Evolutionary conservation across 2,329 filamentous ascomycete genomes (phyloP).

Genomic region (Pseudogymnoascus sp.): DNA sequence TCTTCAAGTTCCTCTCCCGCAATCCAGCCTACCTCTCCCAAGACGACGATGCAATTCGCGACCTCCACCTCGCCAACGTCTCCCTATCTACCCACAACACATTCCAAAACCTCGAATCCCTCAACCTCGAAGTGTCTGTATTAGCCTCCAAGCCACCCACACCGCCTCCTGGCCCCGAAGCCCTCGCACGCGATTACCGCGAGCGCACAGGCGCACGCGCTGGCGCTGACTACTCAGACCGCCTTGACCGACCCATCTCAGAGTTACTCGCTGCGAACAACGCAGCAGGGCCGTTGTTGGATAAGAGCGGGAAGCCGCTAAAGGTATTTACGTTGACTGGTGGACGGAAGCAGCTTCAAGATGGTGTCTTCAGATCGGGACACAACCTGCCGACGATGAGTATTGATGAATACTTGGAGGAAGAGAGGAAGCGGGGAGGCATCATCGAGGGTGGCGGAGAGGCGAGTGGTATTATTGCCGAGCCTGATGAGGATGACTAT

Average conservation of each 20-base stretch:
- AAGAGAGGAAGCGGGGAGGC: constrained; percentile 75
- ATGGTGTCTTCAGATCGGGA: constrained; percentile 79
- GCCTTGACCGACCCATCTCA: constrained; percentile 60
- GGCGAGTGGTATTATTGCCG: constrained; percentile 57
- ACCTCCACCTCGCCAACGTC: constrained; percentile 70
- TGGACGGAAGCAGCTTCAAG: constrained; percentile 64
- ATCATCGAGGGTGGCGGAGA: constrained; percentile 89
- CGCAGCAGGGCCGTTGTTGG: constrained; percentile 65
- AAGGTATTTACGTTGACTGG: constrained; percentile 84
- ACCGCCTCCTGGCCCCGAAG: constrained; percentile 36
- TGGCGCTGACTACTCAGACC: constrained; percentile 57
- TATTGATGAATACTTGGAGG: constrained; percentile 94
- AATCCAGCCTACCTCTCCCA: constrained; percentile 56
- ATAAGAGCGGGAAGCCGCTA: constrained; percentile 72
- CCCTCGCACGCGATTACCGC: constrained; percentile 41
- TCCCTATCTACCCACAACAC: constrained; percentile 67
- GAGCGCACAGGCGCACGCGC: constrained; percentile 34
- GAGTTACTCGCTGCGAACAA: constrained; percentile 42
- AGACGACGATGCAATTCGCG: constrained; percentile 78
- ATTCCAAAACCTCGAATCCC: constrained; percentile 79
- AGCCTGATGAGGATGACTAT: constrained; percentile 82
- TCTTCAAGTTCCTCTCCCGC: constrained; percentile 47
- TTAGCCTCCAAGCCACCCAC: constrained; percentile 63
- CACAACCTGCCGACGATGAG: constrained; percentile 96
- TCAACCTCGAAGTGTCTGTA: constrained; percentile 78